A percentile compares a stretch with the other conserved stretches of the same genome.
Evolutionary conservation across 2,329 filamentous ascomycete species (phyloP).

Genomic region (Fusarium sp.): DNA sequence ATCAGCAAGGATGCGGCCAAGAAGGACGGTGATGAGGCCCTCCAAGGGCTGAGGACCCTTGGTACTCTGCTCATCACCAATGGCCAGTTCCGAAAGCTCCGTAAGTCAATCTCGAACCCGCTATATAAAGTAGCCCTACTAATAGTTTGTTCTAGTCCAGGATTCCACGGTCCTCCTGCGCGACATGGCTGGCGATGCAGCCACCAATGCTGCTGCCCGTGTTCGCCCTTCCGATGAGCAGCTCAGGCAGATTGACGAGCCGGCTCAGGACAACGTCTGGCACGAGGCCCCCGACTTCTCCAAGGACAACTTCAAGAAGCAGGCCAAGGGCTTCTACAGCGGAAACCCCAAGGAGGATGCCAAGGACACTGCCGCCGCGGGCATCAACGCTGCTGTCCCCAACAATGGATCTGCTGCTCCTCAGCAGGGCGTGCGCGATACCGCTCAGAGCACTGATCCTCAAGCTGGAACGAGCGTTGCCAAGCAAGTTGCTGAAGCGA

Average conservation of each 20-base stretch:
- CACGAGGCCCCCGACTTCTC: constrained; percentile 87
- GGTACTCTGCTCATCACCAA: constrained; percentile 94
- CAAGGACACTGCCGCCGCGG: constrained; percentile 72
- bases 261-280: constrained; percentile 94
- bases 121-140: background rate
- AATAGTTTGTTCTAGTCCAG: constrained; percentile 66
- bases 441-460: constrained; percentile 60
- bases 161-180: constrained; percentile 87
- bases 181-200: constrained; percentile 93
- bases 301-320: constrained; percentile 77
- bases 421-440: constrained; percentile 23
- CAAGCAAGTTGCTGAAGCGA: constrained; percentile 67
- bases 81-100: constrained; percentile 93
- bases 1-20: constrained; percentile 83
- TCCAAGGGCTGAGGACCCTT: constrained; percentile 89
- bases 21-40: constrained; percentile 86
- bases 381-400: constrained; percentile 67
- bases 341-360: constrained; percentile 71
- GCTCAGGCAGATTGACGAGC: constrained; percentile 82
- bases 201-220: constrained; percentile 81
- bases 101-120: constrained; percentile 65
- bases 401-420: constrained; percentile 32
- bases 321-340: constrained; percentile 75
- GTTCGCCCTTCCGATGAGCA: constrained; percentile 86
- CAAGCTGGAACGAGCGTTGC: constrained; percentile 52